Base-by-base conservation (phyloP, 805 yeast genomes). In the Cyberlindnera misumaiensis region DNA sequence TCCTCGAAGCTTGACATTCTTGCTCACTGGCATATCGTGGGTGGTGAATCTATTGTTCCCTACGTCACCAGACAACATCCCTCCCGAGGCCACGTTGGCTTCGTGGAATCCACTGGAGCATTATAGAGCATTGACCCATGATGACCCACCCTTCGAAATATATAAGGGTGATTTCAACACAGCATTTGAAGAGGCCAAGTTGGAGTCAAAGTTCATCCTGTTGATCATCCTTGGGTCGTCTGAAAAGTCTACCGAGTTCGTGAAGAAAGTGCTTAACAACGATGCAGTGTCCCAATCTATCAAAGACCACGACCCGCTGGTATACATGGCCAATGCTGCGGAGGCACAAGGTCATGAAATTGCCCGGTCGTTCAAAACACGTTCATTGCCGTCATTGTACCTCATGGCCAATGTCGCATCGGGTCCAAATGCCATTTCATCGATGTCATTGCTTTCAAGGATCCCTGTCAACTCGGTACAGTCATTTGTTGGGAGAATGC, bases 321-420 rank as follows among this genome's bases (percentile, higher is more conserved):
- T 81, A 1, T 83, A 81, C 68, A 70, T 82, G 29, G 84, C 85
- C 0, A 76, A 79, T 46, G 77, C 75, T 17, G 59, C 67, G 12
- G 77, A 77, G 46, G 68, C 80, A 1, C 90, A 83, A 55, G 73
- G 83, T 3, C 77, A 74, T 63, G 77, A 77, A 41, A 71, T 83
- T 30, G 83, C 85, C 1, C 69, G 69, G 45, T 64, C 72, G 28
- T 65, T 81, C 44, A 67, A 64, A 28, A 70, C 74, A 3, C 65
- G 70, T 20, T 64, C 71, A 28, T 62, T 77, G 17, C 90, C 93
- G 1, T 75, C 68, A 42, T 59, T 75, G 12, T 67, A 64, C 38
- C 62, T 69, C 58, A 72, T 60, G 49, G 82, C 67, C 29, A 83
- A 65, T 62, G 87, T 70, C 61, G 50, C 80, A 75, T 14, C 70